Evolutionary conservation across 345 rosid genomes (phyloP).

Genomic region (Brassica cretica): DNA sequence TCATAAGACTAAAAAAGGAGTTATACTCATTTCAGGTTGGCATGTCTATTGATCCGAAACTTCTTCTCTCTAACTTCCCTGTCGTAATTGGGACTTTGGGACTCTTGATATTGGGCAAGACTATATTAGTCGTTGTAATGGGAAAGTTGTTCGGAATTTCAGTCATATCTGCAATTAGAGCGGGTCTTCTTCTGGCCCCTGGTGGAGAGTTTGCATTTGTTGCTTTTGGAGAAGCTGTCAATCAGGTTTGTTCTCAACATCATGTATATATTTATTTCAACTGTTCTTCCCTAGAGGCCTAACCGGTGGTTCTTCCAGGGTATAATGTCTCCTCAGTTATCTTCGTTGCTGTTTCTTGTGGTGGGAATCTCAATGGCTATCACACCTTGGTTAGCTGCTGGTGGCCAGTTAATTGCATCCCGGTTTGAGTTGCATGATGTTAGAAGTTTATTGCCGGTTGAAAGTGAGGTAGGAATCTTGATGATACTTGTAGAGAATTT

Average conservation of each 20-base stretch:
- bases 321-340: slow-evolving; percentile 88
- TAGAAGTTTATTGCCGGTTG: slow-evolving; percentile 89
- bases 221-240: slow-evolving; percentile 98
- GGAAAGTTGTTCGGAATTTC: slow-evolving; percentile 86
- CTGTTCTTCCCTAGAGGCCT: neutral
- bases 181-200: slow-evolving; percentile 96
- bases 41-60: slow-evolving; percentile 98
- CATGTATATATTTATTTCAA: neutral
- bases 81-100: slow-evolving; percentile 74
- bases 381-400: slow-evolving; percentile 99
- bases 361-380: slow-evolving; percentile 98
- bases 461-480: slow-evolving; percentile 77
- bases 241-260: slow-evolving; percentile 59
- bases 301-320: slow-evolving; percentile 57
- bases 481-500: neutral
- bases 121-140: slow-evolving; percentile 65
- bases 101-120: slow-evolving; percentile 85
- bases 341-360: slow-evolving; percentile 91
- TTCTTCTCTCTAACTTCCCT: slow-evolving; percentile 87
- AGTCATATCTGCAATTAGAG: slow-evolving; percentile 79
- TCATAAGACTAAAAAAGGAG: slow-evolving; percentile 1
- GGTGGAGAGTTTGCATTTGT: slow-evolving; percentile 99
- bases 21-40: slow-evolving; percentile 75
- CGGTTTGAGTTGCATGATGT: slow-evolving; percentile 97
- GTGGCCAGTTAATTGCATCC: slow-evolving; percentile 95